These are phyloP conservation scores for Alisma plantagoaquatica DNA, from an alignment of 106 monocot genomes.

Conservation along the genomic window DNA sequence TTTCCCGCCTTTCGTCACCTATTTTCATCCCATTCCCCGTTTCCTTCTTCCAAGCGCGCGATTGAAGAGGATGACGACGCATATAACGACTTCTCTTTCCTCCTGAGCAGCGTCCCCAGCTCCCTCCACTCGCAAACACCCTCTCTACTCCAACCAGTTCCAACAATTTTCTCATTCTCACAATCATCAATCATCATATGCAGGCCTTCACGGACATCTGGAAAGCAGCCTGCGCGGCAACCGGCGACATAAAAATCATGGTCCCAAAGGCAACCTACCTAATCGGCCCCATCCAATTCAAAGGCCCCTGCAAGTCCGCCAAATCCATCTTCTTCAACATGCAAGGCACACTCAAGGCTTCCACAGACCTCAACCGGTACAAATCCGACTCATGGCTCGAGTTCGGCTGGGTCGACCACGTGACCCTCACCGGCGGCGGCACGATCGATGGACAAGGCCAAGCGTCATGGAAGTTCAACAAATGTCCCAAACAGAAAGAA, in stretches of 20 bases:
- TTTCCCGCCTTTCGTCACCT: neutral
- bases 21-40: neutral
- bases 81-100: no score
- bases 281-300: conserved; percentile 17
- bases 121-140: no score
- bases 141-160: no score
- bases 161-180: neutral
- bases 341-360: conserved; percentile 26
- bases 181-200: neutral
- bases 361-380: conserved; percentile 14
- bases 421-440: conserved; percentile 38
- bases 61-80: neutral
- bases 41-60: neutral
- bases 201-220: conserved; percentile 36
- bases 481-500: conserved; percentile 6
- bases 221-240: conserved; percentile 15
- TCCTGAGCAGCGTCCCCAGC: no score
- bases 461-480: conserved; percentile 31
- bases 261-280: conserved; percentile 23
- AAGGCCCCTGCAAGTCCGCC: conserved; percentile 22
- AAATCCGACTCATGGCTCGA: conserved; percentile 24
- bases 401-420: conserved; percentile 19
- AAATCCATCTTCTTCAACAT: conserved; percentile 2
- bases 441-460: conserved; percentile 54
- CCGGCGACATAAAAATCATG: conserved; percentile 11